Evolutionary conservation across 179 eudicot genomes (phyloP), one percentile per base, ranked within the genome.

Genomic region (Beta lomatogona): DNA sequence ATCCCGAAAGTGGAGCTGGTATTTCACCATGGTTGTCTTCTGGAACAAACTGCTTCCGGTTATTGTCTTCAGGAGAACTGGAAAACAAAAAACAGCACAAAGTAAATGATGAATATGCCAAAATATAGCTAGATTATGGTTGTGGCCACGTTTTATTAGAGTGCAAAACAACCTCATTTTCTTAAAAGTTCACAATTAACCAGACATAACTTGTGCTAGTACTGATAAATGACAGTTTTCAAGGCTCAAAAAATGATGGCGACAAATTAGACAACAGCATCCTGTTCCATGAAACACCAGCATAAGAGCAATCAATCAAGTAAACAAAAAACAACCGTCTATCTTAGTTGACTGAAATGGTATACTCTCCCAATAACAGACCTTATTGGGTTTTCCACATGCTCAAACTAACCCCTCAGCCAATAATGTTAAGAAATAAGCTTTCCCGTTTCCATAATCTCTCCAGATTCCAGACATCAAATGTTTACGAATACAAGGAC

Each of bases 1-100:
- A 75, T 48, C 67, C 81, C 36, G 81, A 52, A 67, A 83, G 77
- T 59, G 87, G 83, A 84, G 86, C 90, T 75, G 84, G 79, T 67
- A 44, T 64, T 67, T 86, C 86, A 55, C 71, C 87, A 77, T 21
- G 85, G 71, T 80, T 88, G 53, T 88, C 83, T 79, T 82, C 85
- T 41, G 83, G 74, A 46, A 54, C 79, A 81, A 88, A 88, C 64
- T 87, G 84, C 82, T 84, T 86, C 58, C 80, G 90, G 48, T 78
- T 83, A 78, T 85, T 79, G 80, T 82, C 89, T 75, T 88, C 95
- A 66, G 95, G 97, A 83, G 94, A 91, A 70, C 99, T 96, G 89
- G 55, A 78, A 82, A 73, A 10, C 55, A 71, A 45, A 64, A 36
- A 55, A 55, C 36, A 69, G 75, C 67, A 82, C 66, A 61, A 80